phyloP scores from a whole-genome alignment of 1,284 basidiomycete species.

The Sutorius eximius region DNA sequence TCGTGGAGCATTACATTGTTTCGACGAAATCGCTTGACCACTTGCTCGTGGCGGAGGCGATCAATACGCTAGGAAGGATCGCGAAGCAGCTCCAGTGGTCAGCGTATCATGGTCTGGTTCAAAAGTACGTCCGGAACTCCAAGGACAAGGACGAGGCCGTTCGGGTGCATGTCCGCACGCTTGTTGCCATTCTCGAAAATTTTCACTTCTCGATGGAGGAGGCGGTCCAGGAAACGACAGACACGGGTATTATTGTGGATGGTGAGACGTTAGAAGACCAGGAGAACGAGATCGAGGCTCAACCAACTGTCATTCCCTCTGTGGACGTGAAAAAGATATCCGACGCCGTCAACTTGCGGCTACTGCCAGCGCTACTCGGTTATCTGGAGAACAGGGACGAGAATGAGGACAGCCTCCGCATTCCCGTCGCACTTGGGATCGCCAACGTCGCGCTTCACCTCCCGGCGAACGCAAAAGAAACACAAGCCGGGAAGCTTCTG shows the following conservation, averaged over 20 bases:
- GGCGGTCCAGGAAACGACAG: slow-evolving; percentile 34
- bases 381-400: slow-evolving; percentile 86
- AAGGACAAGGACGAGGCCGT: slow-evolving; percentile 75
- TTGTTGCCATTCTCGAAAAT: slow-evolving; percentile 86
- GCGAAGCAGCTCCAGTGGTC: slow-evolving; percentile 81
- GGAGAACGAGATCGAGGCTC: slow-evolving; percentile 24
- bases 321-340: slow-evolving; percentile 53
- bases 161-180: slow-evolving; percentile 81
- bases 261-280: slow-evolving; percentile 33
- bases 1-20: slow-evolving; percentile 82
- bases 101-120: slow-evolving; percentile 80
- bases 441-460: slow-evolving; percentile 83
- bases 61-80: slow-evolving; percentile 75
- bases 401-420: slow-evolving; percentile 79
- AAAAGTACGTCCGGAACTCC: slow-evolving; percentile 79
- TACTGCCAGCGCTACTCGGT: slow-evolving; percentile 75
- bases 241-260: slow-evolving; percentile 30
- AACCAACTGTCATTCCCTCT: slow-evolving; percentile 14
- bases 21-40: slow-evolving; percentile 79
- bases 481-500: slow-evolving; percentile 78
- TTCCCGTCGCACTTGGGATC: slow-evolving; percentile 89
- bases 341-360: slow-evolving; percentile 73
- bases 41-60: slow-evolving; percentile 89
- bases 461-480: slow-evolving; percentile 64
- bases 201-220: slow-evolving; percentile 90